Evolutionary conservation across 2,329 filamentous ascomycete species (phyloP).

Genomic region (Fusarium oligoseptatum): DNA sequence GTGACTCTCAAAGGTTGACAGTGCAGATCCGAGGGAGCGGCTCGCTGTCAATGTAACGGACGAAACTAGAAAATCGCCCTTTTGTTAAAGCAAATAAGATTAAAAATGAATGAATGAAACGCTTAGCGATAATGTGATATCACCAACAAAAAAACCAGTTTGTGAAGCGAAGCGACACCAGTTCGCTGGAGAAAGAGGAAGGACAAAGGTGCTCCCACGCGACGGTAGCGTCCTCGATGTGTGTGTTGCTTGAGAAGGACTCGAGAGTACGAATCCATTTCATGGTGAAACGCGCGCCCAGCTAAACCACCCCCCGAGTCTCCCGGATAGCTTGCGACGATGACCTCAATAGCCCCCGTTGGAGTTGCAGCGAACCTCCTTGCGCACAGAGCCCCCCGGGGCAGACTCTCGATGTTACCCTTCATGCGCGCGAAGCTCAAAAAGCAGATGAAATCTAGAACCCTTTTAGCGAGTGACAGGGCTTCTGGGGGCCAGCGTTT

Average conservation of each 20-base stretch:
- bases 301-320: conserved; percentile 3
- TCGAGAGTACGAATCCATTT: conserved; percentile 7
- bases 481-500: conserved; percentile 21
- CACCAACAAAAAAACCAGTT: conserved; percentile 25
- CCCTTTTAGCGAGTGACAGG: conserved; percentile 16
- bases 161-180: conserved; percentile 20
- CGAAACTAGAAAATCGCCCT: conserved; percentile 25
- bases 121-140: conserved; percentile 31
- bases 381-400: conserved; percentile 19
- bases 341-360: background rate
- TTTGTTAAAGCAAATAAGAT: conserved; percentile 14
- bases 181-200: conserved; percentile 31
- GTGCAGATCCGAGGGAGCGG: conserved; percentile 19
- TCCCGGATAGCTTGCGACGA: conserved; percentile 4
- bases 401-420: conserved; percentile 20
- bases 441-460: conserved; percentile 22
- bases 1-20: conserved; percentile 1
- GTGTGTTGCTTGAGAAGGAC: too few species aligned
- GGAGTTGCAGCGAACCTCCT: conserved; percentile 12
- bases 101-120: conserved; percentile 21
- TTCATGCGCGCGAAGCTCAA: background rate
- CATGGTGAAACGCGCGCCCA: conserved; percentile 32
- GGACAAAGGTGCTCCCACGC: conserved; percentile 1
- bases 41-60: conserved; percentile 13
- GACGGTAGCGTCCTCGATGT: conserved; percentile 13